phyloP scores from a whole-genome alignment of 495 filamentous ascomycete species.

The Daldinia childiae region DNA sequence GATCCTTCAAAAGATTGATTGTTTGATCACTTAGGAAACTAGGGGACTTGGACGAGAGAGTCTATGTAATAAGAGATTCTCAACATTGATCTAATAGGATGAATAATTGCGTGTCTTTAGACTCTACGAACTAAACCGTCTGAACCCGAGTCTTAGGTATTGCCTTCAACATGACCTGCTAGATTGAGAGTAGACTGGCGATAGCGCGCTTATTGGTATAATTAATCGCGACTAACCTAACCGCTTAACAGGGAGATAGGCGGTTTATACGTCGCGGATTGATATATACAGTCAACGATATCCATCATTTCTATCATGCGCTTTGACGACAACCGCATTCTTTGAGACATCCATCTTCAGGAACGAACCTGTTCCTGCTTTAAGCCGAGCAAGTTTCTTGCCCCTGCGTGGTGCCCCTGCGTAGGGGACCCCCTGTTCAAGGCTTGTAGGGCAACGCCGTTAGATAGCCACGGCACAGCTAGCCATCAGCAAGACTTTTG shows the following conservation, averaged over 20 bases:
- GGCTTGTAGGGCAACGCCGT: conserved; percentile 24
- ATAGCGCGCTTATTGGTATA: background rate
- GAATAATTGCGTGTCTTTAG: background rate
- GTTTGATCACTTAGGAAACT: background rate
- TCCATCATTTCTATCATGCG: conserved; percentile 8
- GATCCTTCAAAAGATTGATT: background rate
- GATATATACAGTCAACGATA: background rate
- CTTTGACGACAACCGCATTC: conserved; percentile 27
- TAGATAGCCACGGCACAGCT: conserved; percentile 5
- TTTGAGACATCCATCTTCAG: conserved; percentile 37
- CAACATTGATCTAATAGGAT: background rate
- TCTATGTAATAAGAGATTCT: background rate
- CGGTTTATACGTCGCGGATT: background rate
- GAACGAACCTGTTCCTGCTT: conserved; percentile 30
- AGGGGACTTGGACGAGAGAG: background rate
- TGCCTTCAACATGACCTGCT: conserved; percentile 15
- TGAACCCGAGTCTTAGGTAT: background rate
- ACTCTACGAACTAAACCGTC: background rate
- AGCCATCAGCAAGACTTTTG: conserved; percentile 9
- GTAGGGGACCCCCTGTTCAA: conserved; percentile 9
- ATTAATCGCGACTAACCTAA: background rate
- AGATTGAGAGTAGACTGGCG: background rate
- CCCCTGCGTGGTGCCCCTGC: conserved; percentile 27
- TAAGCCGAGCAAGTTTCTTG: conserved; percentile 17
- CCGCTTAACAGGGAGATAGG: background rate